phyloP scores from a whole-genome alignment of 2,329 filamentous ascomycete species.

The Fusarium dimerum region DNA sequence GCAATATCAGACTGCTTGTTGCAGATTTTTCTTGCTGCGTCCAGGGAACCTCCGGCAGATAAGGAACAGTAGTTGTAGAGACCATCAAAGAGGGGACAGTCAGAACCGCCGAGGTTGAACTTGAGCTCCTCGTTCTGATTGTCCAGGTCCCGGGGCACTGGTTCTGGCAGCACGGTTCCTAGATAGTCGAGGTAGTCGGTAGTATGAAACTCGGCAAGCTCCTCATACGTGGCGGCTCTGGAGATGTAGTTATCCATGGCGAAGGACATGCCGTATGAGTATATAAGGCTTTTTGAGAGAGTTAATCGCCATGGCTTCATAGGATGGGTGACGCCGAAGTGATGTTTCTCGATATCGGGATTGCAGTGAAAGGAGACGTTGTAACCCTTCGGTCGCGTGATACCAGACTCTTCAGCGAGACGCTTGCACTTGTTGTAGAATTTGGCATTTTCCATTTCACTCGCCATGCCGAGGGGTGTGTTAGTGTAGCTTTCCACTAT shows the following conservation, averaged over 20 bases:
- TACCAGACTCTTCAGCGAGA: constrained; percentile 62
- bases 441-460: constrained; percentile 56
- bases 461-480: constrained; percentile 50
- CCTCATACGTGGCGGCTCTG: constrained; percentile 81
- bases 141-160: constrained; percentile 65
- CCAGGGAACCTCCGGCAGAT: constrained; percentile 86
- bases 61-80: constrained; percentile 94
- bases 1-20: constrained; percentile 90
- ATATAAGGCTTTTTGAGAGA: constrained; percentile 90
- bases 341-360: constrained; percentile 90
- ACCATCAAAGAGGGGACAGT: constrained; percentile 96
- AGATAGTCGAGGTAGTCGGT: constrained; percentile 91
- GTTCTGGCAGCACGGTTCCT: constrained; percentile 66
- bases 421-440: constrained; percentile 61
- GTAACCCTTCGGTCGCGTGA: constrained; percentile 80
- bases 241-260: constrained; percentile 95
- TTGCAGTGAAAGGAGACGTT: constrained; percentile 96
- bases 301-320: constrained; percentile 99
- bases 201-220: constrained; percentile 84
- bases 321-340: constrained; percentile 94
- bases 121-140: constrained; percentile 63
- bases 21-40: constrained; percentile 86
- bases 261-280: constrained; percentile 92
- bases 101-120: constrained; percentile 86
- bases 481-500: constrained; percentile 53